Conservation (phyloP, 164 flowering plant genomes). For the Annona squamosa region DNA sequence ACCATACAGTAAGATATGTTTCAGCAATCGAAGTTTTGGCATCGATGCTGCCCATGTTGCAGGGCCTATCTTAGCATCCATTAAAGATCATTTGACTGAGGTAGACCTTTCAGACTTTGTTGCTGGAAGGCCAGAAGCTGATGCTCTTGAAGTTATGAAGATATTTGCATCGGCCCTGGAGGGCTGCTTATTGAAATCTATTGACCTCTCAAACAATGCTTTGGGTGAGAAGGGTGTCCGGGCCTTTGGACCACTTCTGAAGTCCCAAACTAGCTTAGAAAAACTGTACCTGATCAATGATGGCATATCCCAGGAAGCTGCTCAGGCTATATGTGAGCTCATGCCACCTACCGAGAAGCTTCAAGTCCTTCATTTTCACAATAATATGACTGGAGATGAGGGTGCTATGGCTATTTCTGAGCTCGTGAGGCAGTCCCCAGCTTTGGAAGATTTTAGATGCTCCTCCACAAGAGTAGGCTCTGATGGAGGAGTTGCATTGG, state of each 20-base stretch:
- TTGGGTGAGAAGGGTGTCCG: slow-evolving; percentile 94
- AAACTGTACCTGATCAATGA: slow-evolving; percentile 86
- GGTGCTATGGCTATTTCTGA: slow-evolving; percentile 79
- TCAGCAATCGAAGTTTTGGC: slow-evolving; percentile 92
- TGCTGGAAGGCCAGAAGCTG: slow-evolving; percentile 80
- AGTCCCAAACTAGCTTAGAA: slow-evolving; percentile 69
- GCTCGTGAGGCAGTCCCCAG: slow-evolving; percentile 56
- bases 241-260: slow-evolving; percentile 72
- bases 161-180: slow-evolving; percentile 65
- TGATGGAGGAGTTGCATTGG: slow-evolving; percentile 71
- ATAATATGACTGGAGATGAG: slow-evolving; percentile 95
- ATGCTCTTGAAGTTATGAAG: slow-evolving; percentile 83
- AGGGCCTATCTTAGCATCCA: slow-evolving; percentile 59
- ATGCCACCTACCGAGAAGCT: slow-evolving; percentile 79
- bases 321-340: slow-evolving; percentile 69
- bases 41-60: slow-evolving; percentile 68
- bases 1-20: slow-evolving; percentile 64
- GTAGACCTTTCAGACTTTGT: slow-evolving; percentile 87
- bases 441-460: slow-evolving; percentile 82
- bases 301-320: slow-evolving; percentile 97
- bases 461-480: slow-evolving; percentile 84
- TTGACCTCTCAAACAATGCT: slow-evolving; percentile 83
- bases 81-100: slow-evolving; percentile 65
- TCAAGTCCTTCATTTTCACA: slow-evolving; percentile 73
- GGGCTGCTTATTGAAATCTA: slow-evolving; percentile 53